phyloP scores from a whole-genome alignment of 2,329 filamentous ascomycete genomes.

The Acephala macrosclerotiorum region DNA sequence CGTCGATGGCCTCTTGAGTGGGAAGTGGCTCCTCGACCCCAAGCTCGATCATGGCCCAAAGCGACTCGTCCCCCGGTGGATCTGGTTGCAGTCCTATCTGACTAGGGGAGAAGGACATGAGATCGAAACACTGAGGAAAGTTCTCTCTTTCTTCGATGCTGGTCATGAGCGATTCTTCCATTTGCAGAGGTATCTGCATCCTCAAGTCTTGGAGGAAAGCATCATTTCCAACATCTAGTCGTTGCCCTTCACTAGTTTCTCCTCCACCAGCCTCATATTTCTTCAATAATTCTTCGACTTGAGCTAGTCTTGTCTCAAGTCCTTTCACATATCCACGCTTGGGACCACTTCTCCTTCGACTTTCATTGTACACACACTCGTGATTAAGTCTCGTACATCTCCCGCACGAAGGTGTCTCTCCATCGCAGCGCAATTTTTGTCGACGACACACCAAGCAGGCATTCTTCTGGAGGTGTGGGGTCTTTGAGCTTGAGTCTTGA shows the following conservation, averaged over 20 bases:
- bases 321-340: slow-evolving; percentile 72
- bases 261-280: slow-evolving; percentile 8
- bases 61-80: slow-evolving; percentile 5
- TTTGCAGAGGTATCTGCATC: background rate
- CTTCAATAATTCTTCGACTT: slow-evolving; percentile 21
- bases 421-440: slow-evolving; percentile 79
- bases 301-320: slow-evolving; percentile 77
- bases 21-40: slow-evolving; percentile 45
- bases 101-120: background rate
- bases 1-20: slow-evolving; percentile 90
- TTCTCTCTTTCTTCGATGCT: background rate
- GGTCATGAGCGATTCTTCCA: background rate
- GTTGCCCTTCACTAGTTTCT: background rate
- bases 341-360: slow-evolving; percentile 71
- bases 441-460: slow-evolving; percentile 91
- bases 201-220: background rate
- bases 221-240: background rate
- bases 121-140: background rate
- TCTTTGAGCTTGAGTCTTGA: background rate
- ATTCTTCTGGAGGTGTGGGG: slow-evolving; percentile 4
- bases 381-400: slow-evolving; percentile 68
- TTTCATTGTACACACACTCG: slow-evolving; percentile 70
- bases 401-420: slow-evolving; percentile 64
- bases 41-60: slow-evolving; percentile 18
- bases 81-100: background rate